Percentiles rank a stretch among this genome's conserved stretches.
Evolutionary conservation across 345 rosid species (phyloP).

Genomic region (Trapa incisa): DNA sequence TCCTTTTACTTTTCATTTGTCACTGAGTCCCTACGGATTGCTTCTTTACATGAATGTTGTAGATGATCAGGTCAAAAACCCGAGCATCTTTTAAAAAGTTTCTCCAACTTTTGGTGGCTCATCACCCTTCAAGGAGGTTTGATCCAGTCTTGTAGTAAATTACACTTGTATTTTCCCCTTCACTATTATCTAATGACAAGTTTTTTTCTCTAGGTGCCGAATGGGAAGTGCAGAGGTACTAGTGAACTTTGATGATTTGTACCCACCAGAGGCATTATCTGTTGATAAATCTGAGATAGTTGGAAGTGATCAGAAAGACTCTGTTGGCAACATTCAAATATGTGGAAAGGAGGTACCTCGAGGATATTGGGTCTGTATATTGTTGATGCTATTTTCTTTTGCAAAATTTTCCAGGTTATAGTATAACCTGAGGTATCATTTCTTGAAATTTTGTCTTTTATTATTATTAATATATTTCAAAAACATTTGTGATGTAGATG

Average conservation of each 20-base stretch:
- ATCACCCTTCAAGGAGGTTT: conserved; percentile 92
- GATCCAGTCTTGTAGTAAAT: conserved; percentile 4
- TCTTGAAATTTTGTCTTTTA: neutral
- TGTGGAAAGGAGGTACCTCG: conserved; percentile 96
- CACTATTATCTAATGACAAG: conserved; percentile 19
- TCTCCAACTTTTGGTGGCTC: conserved; percentile 79
- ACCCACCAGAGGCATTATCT: conserved; percentile 37
- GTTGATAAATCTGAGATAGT: conserved; percentile 21
- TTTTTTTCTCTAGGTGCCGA: conserved; percentile 60
- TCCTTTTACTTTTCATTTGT: neutral
- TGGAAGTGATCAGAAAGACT: conserved; percentile 20
- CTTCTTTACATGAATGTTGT: conserved; percentile 8
- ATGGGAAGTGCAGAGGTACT: conserved; percentile 84
- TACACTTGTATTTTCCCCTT: conserved; percentile 14
- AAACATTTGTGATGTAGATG: too few relatives aligned
- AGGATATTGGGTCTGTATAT: conserved; percentile 73
- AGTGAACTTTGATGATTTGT: conserved; percentile 65
- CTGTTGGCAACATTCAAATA: conserved; percentile 38
- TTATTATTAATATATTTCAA: too few relatives aligned
- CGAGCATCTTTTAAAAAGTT: conserved; percentile 61
- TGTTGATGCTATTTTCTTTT: neutral
- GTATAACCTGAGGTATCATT: neutral
- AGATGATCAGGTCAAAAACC: conserved; percentile 80
- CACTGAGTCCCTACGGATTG: conserved; percentile 1
- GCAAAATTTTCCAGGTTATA: neutral